Percentiles rank a stretch among this genome's conserved stretches.
Evolutionary conservation across 2,329 filamentous ascomycete genomes (phyloP).

Genomic region (Cercospora sesami): DNA sequence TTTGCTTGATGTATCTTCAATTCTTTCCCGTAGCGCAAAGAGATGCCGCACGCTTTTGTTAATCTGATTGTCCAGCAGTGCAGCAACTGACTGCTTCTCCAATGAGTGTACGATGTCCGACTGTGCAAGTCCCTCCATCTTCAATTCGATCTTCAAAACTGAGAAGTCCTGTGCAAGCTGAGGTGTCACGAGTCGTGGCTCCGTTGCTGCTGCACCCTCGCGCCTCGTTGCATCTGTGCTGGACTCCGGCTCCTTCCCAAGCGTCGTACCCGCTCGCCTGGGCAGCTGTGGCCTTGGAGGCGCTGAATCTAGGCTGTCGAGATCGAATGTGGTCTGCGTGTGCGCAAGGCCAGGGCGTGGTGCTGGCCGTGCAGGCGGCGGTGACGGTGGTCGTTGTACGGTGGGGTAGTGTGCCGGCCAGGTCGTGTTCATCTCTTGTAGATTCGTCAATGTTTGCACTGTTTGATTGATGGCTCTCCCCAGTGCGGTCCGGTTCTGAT

Average conservation of each 20-base stretch:
- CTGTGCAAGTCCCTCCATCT: constrained; percentile 82
- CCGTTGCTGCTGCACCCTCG: constrained; percentile 55
- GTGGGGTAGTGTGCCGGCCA: constrained; percentile 97
- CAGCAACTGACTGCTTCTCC: constrained; percentile 87
- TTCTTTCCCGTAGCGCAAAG: constrained; percentile 80
- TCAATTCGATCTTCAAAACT: constrained; percentile 89
- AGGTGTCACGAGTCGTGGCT: constrained; percentile 83
- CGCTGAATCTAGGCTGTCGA: constrained; percentile 43
- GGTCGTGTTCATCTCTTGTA: constrained; percentile 84
- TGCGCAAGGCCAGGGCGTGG: constrained; percentile 64
- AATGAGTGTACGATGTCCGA: constrained; percentile 90
- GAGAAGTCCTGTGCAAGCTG: constrained; percentile 96
- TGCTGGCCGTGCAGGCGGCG: constrained; percentile 48
- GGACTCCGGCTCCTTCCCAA: constrained; percentile 58
- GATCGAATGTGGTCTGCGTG: constrained; percentile 60
- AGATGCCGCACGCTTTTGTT: constrained; percentile 91
- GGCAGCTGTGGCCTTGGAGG: constrained; percentile 54
- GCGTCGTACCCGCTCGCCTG: constrained; percentile 70
- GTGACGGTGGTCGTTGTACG: constrained; percentile 61
- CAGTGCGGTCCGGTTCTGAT: constrained; percentile 84
- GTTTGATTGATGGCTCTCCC: constrained; percentile 83
- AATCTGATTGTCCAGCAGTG: constrained; percentile 90
- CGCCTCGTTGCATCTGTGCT: constrained; percentile 64
- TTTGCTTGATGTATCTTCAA: constrained; percentile 96
- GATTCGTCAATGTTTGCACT: constrained; percentile 75